Evolutionary conservation across 2,329 filamentous ascomycete species (phyloP), one percentile per base, ranked within the genome.

Genomic region (Bertia moriformis): DNA sequence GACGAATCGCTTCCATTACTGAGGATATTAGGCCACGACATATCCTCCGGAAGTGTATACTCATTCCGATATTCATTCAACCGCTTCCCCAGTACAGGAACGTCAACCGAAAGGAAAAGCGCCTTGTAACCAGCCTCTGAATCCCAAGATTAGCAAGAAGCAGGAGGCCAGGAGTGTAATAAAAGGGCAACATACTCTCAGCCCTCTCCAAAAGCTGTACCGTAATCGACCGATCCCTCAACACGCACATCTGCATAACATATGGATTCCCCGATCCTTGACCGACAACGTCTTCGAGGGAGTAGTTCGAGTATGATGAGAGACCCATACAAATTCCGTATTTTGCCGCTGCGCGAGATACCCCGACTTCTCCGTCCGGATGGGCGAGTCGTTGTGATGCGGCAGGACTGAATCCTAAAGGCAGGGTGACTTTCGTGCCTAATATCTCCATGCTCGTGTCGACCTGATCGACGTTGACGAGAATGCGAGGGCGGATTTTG

Each of bases 301-400:
- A 49, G 20, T 56, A 55, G 13, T 59, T 69, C 4, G 67, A 56
- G 40, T 61, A 71, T 2, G 55, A 60, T 0, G 62, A 68, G 12
- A 71, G 50, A 1, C 57, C 66, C 66, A 69, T 69, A 42, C 54
- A 48, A 12, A 69, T 51, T 3, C 57, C 57, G 12, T 52, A 48
- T 18, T 55, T 56, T 12, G 60, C 61, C 3, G 62, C 64, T 1
- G 67, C 68, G 3, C 61, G 55, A 0, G 63, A 63, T 0, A 64
- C 68, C 1, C 60, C 69, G 1, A 63, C 40, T 45, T 73, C 69
- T 7, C 69, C 69, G 22, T 71, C 67, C 0, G 57, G 52, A 44
- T 72, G 68, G 2, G 68, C 69, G 10, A 72, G 54, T 22, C 59
- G 56, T 42, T 73, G 69, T 49, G 69, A 65, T 2, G 67, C 71